Conservation (phyloP, 306 rosid species). For the Vicia faba region DNA sequence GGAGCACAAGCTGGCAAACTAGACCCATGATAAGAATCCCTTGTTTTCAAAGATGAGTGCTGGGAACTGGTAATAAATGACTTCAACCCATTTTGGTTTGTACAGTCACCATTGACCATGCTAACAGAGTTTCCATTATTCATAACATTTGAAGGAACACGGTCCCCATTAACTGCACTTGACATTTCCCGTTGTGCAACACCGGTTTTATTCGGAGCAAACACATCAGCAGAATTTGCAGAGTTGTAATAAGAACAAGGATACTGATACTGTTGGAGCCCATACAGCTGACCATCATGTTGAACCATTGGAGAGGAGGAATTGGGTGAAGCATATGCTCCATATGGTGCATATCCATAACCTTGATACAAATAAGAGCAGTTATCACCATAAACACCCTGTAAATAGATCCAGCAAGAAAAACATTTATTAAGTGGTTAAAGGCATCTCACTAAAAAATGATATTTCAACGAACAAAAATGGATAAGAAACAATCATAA, state of each 20-base stretch:
- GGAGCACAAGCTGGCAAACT: slow-evolving; percentile 39
- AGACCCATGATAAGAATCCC: slow-evolving; percentile 43
- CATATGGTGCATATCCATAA: slow-evolving; percentile 53
- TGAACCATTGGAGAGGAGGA: slow-evolving; percentile 47
- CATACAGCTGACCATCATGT: slow-evolving; percentile 48
- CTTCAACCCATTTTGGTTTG: slow-evolving; percentile 41
- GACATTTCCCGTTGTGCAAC: slow-evolving; percentile 41
- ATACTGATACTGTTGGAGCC: slow-evolving; percentile 56
- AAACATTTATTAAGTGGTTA: neutral
- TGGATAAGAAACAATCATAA: slow-evolving; percentile 7
- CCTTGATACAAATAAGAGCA: slow-evolving; percentile 51
- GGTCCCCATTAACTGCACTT: slow-evolving; percentile 33
- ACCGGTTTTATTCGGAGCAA: slow-evolving; percentile 37
- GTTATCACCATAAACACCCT: slow-evolving; percentile 55
- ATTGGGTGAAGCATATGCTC: slow-evolving; percentile 37
- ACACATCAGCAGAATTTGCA: slow-evolving; percentile 38
- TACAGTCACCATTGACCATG: slow-evolving; percentile 24
- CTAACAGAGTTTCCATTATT: slow-evolving; percentile 37
- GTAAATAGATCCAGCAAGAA: slow-evolving; percentile 14
- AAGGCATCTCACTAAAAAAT: neutral
- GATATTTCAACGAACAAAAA: neutral
- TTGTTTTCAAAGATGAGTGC: slow-evolving; percentile 34
- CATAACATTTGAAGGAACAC: slow-evolving; percentile 30
- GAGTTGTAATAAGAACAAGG: slow-evolving; percentile 50
- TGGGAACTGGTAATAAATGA: slow-evolving; percentile 40